Evolutionary conservation across 2,329 filamentous ascomycete species (phyloP).

Genomic region (Beauveria pseudobassiana): DNA sequence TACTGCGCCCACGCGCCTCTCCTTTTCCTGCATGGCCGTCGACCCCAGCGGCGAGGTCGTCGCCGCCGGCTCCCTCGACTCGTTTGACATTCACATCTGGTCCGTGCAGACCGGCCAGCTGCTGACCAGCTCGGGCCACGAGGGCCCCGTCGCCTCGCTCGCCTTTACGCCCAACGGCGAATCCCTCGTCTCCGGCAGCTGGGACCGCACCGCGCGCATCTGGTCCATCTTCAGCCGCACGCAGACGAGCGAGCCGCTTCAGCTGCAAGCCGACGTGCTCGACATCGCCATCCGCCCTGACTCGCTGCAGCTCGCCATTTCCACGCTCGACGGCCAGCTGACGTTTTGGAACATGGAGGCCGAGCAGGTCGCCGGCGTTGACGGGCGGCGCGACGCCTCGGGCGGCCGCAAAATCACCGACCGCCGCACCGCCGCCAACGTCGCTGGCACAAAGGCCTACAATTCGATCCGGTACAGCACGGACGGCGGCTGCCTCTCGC

Average conservation of each 20-base stretch:
- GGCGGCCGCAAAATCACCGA: constrained; percentile 85
- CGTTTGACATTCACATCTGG: constrained; percentile 97
- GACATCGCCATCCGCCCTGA: constrained; percentile 84
- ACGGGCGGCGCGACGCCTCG: constrained; percentile 86
- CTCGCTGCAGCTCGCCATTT: constrained; percentile 82
- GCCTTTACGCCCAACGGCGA: constrained; percentile 83
- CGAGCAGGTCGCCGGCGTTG: constrained; percentile 75
- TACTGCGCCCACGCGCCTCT: constrained; percentile 82
- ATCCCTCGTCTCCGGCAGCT: constrained; percentile 82
- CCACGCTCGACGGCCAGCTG: constrained; percentile 86
- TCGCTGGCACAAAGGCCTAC: constrained; percentile 84
- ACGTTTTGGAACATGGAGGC: constrained; percentile 95
- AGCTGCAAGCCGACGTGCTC: constrained; percentile 85
- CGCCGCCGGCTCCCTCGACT: constrained; percentile 89
- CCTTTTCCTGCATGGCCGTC: constrained; percentile 91
- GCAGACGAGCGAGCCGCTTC: constrained; percentile 89
- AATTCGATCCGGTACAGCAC: constrained; percentile 82
- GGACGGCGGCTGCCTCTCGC: constrained; percentile 88
- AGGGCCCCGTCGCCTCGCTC: constrained; percentile 83
- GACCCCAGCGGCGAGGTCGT: constrained; percentile 95
- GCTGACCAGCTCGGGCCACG: constrained; percentile 81
- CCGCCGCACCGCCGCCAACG: constrained; percentile 84
- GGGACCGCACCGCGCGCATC: constrained; percentile 91
- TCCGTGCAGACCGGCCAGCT: constrained; percentile 96
- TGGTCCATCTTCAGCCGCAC: constrained; percentile 94